Evolutionary conservation across 2,329 filamentous ascomycete genomes (phyloP), one percentile per base, ranked within the genome.

Genomic region (Cladophialophora chaetospira): DNA sequence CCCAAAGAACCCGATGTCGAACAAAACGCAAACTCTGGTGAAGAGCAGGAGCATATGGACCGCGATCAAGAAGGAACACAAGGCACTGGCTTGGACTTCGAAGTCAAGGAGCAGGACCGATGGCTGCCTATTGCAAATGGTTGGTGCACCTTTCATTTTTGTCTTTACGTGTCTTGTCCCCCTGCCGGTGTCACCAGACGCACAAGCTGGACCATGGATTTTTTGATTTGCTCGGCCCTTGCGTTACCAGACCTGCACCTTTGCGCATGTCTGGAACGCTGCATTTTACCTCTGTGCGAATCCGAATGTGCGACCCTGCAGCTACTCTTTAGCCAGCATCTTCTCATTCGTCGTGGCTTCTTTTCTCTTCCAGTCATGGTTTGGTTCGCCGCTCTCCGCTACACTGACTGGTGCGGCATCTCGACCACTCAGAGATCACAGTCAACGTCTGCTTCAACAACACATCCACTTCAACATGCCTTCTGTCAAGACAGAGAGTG

Each of bases 91-190:
- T 82, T 88, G 77, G 93, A 97, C 80, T 96, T 97, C 75, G 93
- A 97, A 79, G 93, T 97, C 77, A 97, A 97, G 83, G 94, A 99
- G 79, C 94, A 99, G 79, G 94, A 99, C 79, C 83, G 94, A 82
- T 99, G 94, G 94, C 85, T 99, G 75, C 94, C 94, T 74, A 99
- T 99, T 84, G 94, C 94, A 79, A 99, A 99, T 91, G 94, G 94
- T 99, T 84, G 84, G 94, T 94, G 69, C 73, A 40, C 49, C 13
- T 50, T n/a, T 38, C 44, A 69, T 71, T 70, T 67, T 66, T 66
- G 65, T 57, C 55, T 65, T 33, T 36, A 40, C 31, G 23, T 35
- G 28, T n/a, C 40, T 19, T 29, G 36, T 40, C 11, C 23, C 36
- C 15, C 2, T 3, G 17, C 42, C 13, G 10, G 42, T 44, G 42